These are phyloP conservation scores for Colletotrichum limetticola DNA, from an alignment of 2,329 filamentous ascomycete species.

Conservation along the genomic window DNA sequence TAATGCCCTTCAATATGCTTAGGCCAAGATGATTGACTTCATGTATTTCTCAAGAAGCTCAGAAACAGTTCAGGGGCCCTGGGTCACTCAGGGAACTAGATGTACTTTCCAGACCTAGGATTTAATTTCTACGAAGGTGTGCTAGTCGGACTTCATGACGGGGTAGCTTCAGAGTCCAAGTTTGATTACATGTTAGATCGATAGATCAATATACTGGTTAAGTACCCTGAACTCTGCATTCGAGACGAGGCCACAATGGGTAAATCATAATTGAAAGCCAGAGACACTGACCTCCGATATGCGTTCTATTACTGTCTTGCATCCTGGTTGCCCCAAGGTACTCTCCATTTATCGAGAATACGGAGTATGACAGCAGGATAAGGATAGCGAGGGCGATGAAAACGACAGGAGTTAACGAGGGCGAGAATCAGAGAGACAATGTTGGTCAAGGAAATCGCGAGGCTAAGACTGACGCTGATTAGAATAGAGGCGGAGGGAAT, in stretches of 20 bases:
- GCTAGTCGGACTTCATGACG: too few species aligned
- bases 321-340: background rate
- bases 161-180: too few species aligned
- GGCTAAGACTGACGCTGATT: background rate
- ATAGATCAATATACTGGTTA: background rate
- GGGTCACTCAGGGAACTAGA: background rate
- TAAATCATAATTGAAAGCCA: too few species aligned
- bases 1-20: background rate
- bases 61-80: background rate
- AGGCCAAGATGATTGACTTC: too few species aligned
- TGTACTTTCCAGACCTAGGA: background rate
- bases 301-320: background rate
- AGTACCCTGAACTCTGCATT: background rate
- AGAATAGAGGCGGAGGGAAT: background rate
- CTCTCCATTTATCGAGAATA: background rate
- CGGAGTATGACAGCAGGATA: too few species aligned
- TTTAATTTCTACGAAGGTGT: too few species aligned
- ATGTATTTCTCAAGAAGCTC: background rate
- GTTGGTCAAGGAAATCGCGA: too few species aligned
- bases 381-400: too few species aligned
- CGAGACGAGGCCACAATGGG: too few species aligned
- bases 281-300: too few species aligned
- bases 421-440: too few species aligned
- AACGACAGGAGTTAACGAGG: too few species aligned
- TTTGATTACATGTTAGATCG: background rate